Percentiles rank a stretch among this genome's conserved stretches.
phyloP scores from a whole-genome alignment of 495 filamentous ascomycete genomes.

The Oidiodendron maius region DNA sequence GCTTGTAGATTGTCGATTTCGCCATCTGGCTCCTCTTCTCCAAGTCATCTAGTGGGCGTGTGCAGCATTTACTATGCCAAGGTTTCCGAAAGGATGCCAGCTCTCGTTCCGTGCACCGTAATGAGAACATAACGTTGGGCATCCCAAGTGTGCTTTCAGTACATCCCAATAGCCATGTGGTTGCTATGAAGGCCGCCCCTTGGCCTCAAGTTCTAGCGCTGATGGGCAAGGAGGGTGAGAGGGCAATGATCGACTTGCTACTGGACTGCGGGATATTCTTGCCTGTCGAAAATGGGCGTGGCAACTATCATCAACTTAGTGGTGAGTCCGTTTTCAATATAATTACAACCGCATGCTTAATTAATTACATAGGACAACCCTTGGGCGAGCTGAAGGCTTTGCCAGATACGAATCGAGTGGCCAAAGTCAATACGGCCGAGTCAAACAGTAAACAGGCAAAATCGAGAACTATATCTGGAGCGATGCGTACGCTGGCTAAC shows the following conservation, averaged over 20 bases:
- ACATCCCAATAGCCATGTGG: conserved; percentile 65
- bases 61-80: conserved; percentile 71
- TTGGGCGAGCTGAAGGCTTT: conserved; percentile 17
- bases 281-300: conserved; percentile 46
- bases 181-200: conserved; percentile 57
- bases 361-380: conserved; percentile 10
- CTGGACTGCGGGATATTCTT: conserved; percentile 74
- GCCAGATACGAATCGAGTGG: not conserved
- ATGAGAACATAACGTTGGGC: conserved; percentile 7
- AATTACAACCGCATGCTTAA: conserved; percentile 6
- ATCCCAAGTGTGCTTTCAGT: conserved; percentile 20
- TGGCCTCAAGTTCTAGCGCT: conserved; percentile 70
- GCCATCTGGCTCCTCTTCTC: conserved; percentile 72
- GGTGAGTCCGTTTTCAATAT: conserved; percentile 41
- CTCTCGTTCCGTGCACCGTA: conserved; percentile 41
- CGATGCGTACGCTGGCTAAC: conserved; percentile 40
- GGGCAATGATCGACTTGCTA: conserved; percentile 74
- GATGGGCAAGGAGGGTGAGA: conserved; percentile 71
- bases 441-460: not conserved
- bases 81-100: conserved; percentile 51
- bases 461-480: not conserved
- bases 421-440: not conserved
- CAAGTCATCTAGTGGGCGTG: conserved; percentile 41
- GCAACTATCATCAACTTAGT: conserved; percentile 72
- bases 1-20: conserved; percentile 71